Evolutionary conservation across 2,329 filamentous ascomycete genomes (phyloP).

Genomic region (Raffaelea ambrosiae): DNA sequence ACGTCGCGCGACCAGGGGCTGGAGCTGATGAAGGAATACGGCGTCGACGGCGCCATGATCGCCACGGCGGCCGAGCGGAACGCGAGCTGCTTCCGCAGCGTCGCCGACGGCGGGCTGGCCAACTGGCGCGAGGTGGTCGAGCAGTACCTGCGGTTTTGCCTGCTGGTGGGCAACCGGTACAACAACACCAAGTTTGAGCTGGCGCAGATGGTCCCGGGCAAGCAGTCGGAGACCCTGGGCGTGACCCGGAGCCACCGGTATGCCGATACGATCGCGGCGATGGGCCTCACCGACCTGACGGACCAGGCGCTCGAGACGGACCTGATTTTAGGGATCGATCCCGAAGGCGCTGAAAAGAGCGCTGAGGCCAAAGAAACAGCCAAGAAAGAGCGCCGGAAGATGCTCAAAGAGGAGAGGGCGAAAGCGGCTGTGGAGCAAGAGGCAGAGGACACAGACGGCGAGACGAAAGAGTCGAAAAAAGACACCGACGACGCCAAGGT

Average conservation of each 20-base stretch:
- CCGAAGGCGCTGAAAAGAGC: constrained; percentile 22
- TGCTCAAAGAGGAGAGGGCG: background rate
- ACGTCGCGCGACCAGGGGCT: constrained; percentile 63
- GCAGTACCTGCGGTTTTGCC: constrained; percentile 61
- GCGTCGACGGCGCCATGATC: constrained; percentile 95
- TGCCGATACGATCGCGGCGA: constrained; percentile 52
- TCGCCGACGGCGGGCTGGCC: constrained; percentile 59
- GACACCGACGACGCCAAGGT: background rate
- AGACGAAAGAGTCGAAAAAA: constrained; percentile 10
- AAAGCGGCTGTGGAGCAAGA: constrained; percentile 20
- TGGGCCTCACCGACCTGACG: constrained; percentile 58
- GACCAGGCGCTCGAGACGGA: constrained; percentile 60
- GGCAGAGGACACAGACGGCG: constrained; percentile 23
- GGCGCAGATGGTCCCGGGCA: constrained; percentile 77
- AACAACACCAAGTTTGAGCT: constrained; percentile 92
- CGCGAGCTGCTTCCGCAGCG: constrained; percentile 71
- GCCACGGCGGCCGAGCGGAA: constrained; percentile 89
- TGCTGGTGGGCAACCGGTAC: constrained; percentile 78
- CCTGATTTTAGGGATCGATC: constrained; percentile 48
- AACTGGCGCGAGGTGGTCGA: constrained; percentile 71
- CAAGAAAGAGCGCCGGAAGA: constrained; percentile 15
- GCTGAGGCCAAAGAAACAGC: constrained; percentile 28
- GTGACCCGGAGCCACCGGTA: constrained; percentile 65
- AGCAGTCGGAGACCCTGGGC: constrained; percentile 51
- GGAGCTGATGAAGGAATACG: constrained; percentile 64